Evolutionary conservation across 2,329 filamentous ascomycete species (phyloP), one percentile per base, ranked within the genome.

Genomic region (Diaporthe sp.): DNA sequence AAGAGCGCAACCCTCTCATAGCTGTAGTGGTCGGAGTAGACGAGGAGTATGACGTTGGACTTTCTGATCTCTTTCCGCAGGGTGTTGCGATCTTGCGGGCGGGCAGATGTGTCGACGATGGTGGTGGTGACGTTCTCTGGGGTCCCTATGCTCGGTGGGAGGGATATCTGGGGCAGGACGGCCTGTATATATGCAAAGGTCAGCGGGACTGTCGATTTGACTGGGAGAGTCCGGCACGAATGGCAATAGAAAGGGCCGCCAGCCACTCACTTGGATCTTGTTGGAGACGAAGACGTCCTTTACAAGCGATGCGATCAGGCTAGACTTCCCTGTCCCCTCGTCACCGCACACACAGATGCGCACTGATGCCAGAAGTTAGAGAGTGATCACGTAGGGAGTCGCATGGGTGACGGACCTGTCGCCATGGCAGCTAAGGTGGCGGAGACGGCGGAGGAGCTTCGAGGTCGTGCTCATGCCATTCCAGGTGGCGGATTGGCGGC

Each of bases 11-110:
- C 96, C 51, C 97, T 90, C 83, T 99, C 97, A 86, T 98, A 99
- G 89, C 96, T 98, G 87, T 99, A 99, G 85, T 98, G 96, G 84
- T 99, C 97, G 79, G 96, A 96, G 85, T 99, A 99, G 73, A 99
- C 96, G 58, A 99, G 91, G 25, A 98, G 89, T 78, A 99, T 98
- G 79, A 98, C 96, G 83, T 98, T 99, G 81, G 94, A 97, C 84
- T 98, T 98, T 78, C 97, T 93, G 77, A 99, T 96, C 86, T 98
- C 97, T 83, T 97, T 97, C 77, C 96, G 94, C 76, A 99, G 88
- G 25, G 93, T 96, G 76, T 94, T 94, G 79, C 97, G 93, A 83
- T 99, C 96, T 84, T 98, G 96, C 0, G 97, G 97, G 13, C 98
- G 91, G 51, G 97, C 95, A 47, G 96, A 98, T 44, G 97, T 99